Percentiles rank a stretch among this genome's conserved stretches.
These are phyloP conservation scores for Buddleja alternifolia DNA, from an alignment of 257 asterid genomes.

Conservation along the genomic window DNA sequence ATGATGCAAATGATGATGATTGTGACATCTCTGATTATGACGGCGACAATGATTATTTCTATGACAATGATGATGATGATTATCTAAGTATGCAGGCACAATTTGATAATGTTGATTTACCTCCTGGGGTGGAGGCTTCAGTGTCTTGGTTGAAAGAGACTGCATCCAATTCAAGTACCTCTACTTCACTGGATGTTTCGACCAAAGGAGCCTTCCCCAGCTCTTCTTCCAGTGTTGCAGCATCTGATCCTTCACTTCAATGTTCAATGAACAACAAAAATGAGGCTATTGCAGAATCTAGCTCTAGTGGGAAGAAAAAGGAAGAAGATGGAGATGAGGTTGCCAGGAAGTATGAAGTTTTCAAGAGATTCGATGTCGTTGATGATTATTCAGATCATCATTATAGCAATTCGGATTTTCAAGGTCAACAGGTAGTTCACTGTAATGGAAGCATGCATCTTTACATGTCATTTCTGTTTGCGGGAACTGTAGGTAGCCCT, in stretches of 20 bases:
- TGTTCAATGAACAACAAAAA: conserved; percentile 1
- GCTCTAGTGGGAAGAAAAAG: conserved; percentile 37
- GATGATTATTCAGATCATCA: conserved; percentile 60
- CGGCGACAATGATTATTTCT: conserved; percentile 27
- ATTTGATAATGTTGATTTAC: conserved; percentile 64
- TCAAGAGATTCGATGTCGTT: conserved; percentile 53
- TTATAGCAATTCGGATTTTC: conserved; percentile 35
- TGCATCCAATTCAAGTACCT: conserved; percentile 28
- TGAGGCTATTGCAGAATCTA: conserved; percentile 33
- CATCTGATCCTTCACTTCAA: conserved; percentile 22
- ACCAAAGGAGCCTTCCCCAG: conserved; percentile 9
- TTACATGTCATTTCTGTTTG: too few relatives aligned
- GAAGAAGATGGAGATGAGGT: conserved; percentile 38
- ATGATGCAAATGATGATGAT: conserved; percentile 39
- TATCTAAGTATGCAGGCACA: conserved; percentile 56
- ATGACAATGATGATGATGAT: conserved; percentile 33
- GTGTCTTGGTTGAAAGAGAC: conserved; percentile 49
- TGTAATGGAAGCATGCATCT: not conserved
- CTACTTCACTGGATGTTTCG: conserved; percentile 4
- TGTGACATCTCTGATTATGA: conserved; percentile 27
- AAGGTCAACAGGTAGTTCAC: conserved; percentile 48
- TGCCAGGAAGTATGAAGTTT: conserved; percentile 33
- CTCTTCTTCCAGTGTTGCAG: conserved; percentile 19
- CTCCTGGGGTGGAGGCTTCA: conserved; percentile 70
- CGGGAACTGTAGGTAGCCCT: too few relatives aligned